Evolutionary conservation across 108 stramenopile genomes (phyloP), one percentile per base, ranked within the genome.

Genomic region (Aurantiochytrium sp.): DNA sequence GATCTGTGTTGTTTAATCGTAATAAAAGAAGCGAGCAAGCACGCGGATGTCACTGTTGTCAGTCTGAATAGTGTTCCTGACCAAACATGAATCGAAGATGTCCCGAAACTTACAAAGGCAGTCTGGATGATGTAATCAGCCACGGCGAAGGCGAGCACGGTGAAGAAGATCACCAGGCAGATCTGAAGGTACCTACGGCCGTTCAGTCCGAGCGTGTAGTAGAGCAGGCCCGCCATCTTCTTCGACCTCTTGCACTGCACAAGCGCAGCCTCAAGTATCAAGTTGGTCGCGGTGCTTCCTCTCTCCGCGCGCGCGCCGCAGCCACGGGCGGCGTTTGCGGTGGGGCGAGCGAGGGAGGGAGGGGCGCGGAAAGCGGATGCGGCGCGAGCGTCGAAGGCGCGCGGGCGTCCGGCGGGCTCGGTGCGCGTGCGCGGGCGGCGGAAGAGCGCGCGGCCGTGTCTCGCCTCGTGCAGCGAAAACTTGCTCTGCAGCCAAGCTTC

Each of bases 171-270:
- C 43, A 83, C 49, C 10, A 83, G 76, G 51, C 19, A 25, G 25
- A 83, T 47, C 51, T 53, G 25, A 12, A 18, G 12, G 76, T 83
- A 83, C n/a, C 76, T 47, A 16, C 76, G 45, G 49, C 49, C 45
- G 28, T 83, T 83, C 19, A 83, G 76, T 12, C 76, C 76, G 51
- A 69, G 64, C 64, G 64, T 69, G 64, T 69, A 69, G 64, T 69
- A 69, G 42, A 69, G 64, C 8, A 69, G 25, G 35, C 35, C 35
- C 64, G 64, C 35, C 64, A 69, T 69, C 21, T 18, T 69, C 25
- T 69, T 28, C 42, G 25, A 6, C 4, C 25, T 14, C 42, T 69
- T 14, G 8, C 18, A 23, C 42, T 42, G 42, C 25, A 69, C 42
- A 42, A 42, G 64, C 64, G 14, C 42, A 6, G 25, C 14, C 21